Evolutionary conservation across 1,139 yeast genomes (phyloP), one percentile per base, ranked within the genome.

Genomic region (Tardiomyces depauwii): DNA sequence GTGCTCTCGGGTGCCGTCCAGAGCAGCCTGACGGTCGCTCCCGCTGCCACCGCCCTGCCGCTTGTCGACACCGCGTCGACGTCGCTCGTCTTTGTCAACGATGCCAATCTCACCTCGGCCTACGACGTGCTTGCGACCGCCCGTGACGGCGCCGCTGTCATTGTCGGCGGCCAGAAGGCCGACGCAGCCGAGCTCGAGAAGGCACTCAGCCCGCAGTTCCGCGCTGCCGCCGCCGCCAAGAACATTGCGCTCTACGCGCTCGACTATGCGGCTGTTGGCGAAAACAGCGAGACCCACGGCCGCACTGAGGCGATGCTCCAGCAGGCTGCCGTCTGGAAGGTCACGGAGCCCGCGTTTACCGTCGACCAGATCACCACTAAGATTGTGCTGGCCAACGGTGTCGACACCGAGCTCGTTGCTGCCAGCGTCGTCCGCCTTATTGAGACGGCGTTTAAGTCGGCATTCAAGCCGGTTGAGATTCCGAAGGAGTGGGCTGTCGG

Each of bases 271-370:
- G 55, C 68, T 16, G 65, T 78, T 50, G 77, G 82, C 41, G 85
- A 79, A 47, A 75, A 74, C 48, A 36, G 78, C 47, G 81, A 81
- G 47, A 82, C 94, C 40, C 76, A 78, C 56, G 95, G 94, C 18
- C 79, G 88, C 60, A 80, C 93, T 1, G 74, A 74, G 39, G 76
- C 80, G 41, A 81, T 87, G 64, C 85, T 87, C 48, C 68, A 78
- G 48, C 96, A 87, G 66, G 76, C 82, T 45, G 86, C 80, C 1
- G 82, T 86, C 70, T 87, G 95, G 95, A 74, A 76, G 54, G 69
- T 74, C 40, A 76, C 85, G 6, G 76, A 74, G 50, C 86, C 88
- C 9, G 73, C 74, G 46, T 72, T 81, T 43, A 73, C 74, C 41
- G 62, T 68, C 44, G 82, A 80, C 44, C 80, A 80, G 42, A 74